A percentile compares a stretch with the other conserved stretches of the same genome.
phyloP scores from a whole-genome alignment of 768 basidiomycete genomes.

The Tulasnella sp. region DNA sequence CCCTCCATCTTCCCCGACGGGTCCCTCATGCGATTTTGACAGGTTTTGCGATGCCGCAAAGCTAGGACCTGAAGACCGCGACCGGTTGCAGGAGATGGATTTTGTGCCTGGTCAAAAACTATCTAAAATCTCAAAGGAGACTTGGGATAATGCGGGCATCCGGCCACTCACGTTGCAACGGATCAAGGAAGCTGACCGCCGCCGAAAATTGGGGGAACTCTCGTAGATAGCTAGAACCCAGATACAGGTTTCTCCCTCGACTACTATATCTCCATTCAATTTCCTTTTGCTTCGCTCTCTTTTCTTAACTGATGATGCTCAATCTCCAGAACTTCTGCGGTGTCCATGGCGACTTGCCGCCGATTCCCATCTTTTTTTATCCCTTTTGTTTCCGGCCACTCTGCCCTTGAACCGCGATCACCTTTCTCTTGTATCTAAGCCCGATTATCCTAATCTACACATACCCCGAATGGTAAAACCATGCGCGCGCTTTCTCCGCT shows the following conservation, averaged over 20 bases:
- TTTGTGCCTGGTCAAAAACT: background rate
- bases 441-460: background rate
- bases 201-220: background rate
- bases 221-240: background rate
- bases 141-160: background rate
- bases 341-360: too few species aligned
- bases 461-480: constrained; percentile 37
- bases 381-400: background rate
- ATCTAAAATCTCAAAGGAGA: background rate
- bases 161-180: background rate
- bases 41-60: background rate
- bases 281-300: too few species aligned
- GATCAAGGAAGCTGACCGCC: background rate
- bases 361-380: too few species aligned
- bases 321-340: too few species aligned
- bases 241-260: background rate
- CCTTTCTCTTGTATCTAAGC: background rate
- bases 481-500: constrained; percentile 35
- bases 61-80: background rate
- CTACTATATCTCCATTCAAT: too few species aligned
- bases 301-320: too few species aligned
- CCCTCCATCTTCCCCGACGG: background rate
- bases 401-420: background rate
- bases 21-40: background rate
- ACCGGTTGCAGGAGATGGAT: background rate